phyloP scores from a whole-genome alignment of 2,329 filamentous ascomycete species.

The Mycogone perniciosa region DNA sequence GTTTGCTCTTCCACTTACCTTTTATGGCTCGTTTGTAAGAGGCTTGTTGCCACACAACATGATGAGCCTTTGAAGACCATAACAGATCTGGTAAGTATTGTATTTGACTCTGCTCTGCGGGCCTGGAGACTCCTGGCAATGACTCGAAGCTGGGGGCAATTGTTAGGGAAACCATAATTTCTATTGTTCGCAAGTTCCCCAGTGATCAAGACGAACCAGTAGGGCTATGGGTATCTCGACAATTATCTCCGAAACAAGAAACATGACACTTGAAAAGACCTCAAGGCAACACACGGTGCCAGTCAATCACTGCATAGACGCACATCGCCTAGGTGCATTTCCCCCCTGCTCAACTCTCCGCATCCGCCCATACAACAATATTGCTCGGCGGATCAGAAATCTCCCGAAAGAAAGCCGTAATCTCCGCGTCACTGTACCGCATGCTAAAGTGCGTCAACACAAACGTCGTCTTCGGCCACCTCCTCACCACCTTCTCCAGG shows the following conservation, averaged over 20 bases:
- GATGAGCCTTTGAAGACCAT: not conserved
- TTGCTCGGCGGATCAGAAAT: slow-evolving; percentile 34
- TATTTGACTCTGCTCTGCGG: too few relatives aligned
- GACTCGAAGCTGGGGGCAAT: too few relatives aligned
- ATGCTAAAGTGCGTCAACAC: slow-evolving; percentile 43
- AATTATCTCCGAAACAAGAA: not conserved
- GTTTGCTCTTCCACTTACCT: not conserved
- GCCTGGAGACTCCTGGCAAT: too few relatives aligned
- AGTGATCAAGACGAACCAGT: too few relatives aligned
- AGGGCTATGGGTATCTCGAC: not conserved
- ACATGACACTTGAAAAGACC: not conserved
- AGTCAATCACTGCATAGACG: not conserved
- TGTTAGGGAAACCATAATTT: too few relatives aligned
- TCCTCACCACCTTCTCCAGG: slow-evolving; percentile 37
- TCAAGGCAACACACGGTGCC: not conserved
- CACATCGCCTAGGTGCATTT: not conserved
- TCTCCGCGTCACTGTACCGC: slow-evolving; percentile 36
- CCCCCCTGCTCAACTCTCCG: slow-evolving; percentile 19
- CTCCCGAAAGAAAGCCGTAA: slow-evolving; percentile 36
- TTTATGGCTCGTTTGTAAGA: not conserved
- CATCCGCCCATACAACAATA: slow-evolving; percentile 43
- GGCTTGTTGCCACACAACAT: not conserved
- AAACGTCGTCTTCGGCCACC: slow-evolving; percentile 38
- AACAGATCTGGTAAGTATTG: not conserved
- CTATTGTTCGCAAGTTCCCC: too few relatives aligned